These are phyloP conservation scores for Lipomyces japonicus DNA, from an alignment of 805 yeast genomes.

Conservation along the genomic window DNA sequence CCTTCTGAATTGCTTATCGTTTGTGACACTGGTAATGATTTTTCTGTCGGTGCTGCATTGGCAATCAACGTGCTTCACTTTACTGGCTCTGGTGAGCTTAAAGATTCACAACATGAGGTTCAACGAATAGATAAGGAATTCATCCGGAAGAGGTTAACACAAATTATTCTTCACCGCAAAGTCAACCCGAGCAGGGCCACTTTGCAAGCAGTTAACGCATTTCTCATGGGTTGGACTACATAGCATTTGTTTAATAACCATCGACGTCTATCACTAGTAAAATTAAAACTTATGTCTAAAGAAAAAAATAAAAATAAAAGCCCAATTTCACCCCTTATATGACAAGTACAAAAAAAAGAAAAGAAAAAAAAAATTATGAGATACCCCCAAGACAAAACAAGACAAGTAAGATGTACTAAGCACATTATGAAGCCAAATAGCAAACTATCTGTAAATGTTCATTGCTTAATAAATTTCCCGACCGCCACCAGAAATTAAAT, in stretches of 20 bases:
- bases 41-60: conserved; percentile 59
- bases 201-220: conserved; percentile 63
- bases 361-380: no score
- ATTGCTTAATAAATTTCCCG: no score
- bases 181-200: conserved; percentile 77
- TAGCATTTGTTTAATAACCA: not conserved
- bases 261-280: conserved; percentile 6
- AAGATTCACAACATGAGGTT: conserved; percentile 25
- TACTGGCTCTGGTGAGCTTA: conserved; percentile 42
- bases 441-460: no score
- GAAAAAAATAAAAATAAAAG: not conserved
- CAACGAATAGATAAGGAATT: conserved; percentile 46
- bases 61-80: conserved; percentile 49
- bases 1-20: conserved; percentile 43
- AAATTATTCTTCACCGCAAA: conserved; percentile 46
- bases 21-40: conserved; percentile 64
- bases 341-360: conserved; percentile 3
- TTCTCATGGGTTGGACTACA: conserved; percentile 43
- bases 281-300: not conserved
- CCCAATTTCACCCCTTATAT: conserved; percentile 11
- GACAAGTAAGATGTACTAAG: no score
- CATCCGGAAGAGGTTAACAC: conserved; percentile 54
- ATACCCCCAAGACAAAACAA: conserved; percentile 5
- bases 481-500: no score
- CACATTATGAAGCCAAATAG: no score